A percentile compares a stretch with the other conserved stretches of the same genome.
Evolutionary conservation across 106 monocot genomes (phyloP).

Genomic region (Acorus calamus): DNA sequence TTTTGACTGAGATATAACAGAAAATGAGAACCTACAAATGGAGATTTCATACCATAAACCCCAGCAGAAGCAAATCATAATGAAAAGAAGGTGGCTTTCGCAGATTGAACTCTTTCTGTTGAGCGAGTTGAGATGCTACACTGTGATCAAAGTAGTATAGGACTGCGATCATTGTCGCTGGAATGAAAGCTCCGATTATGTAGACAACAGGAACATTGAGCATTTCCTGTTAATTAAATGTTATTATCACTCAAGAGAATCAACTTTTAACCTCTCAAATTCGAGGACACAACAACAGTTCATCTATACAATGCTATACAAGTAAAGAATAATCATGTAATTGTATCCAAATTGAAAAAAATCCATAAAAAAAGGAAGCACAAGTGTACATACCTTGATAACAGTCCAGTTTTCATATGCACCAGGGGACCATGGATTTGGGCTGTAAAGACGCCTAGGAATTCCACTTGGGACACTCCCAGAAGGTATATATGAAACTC

Average conservation of each 20-base stretch:
- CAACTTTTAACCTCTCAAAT: too few species aligned
- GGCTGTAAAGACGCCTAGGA: slow-evolving; percentile 74
- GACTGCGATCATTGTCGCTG: slow-evolving; percentile 85
- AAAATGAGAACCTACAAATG: too few species aligned
- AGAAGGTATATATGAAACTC: slow-evolving; percentile 52
- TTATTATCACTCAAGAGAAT: too few species aligned
- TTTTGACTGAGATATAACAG: too few species aligned
- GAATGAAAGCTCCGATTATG: slow-evolving; percentile 81
- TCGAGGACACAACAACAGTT: too few species aligned
- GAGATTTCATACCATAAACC: slow-evolving; percentile 37
- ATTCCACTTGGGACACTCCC: slow-evolving; percentile 50
- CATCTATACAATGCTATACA: background rate
- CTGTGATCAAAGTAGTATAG: slow-evolving; percentile 87
- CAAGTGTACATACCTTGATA: slow-evolving; percentile 31
- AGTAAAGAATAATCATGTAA: background rate
- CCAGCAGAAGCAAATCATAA: slow-evolving; percentile 69
- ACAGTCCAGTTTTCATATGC: slow-evolving; percentile 77
- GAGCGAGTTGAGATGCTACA: slow-evolving; percentile 79
- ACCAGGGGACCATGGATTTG: slow-evolving; percentile 72
- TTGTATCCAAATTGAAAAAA: background rate
- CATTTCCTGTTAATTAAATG: slow-evolving; percentile 50
- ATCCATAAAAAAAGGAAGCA: background rate
- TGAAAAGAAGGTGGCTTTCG: slow-evolving; percentile 80
- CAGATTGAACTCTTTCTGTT: slow-evolving; percentile 84
- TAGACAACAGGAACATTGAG: slow-evolving; percentile 56